Evolutionary conservation across 2,329 filamentous ascomycete genomes (phyloP).

Genomic region (Trichoderma sp.): DNA sequence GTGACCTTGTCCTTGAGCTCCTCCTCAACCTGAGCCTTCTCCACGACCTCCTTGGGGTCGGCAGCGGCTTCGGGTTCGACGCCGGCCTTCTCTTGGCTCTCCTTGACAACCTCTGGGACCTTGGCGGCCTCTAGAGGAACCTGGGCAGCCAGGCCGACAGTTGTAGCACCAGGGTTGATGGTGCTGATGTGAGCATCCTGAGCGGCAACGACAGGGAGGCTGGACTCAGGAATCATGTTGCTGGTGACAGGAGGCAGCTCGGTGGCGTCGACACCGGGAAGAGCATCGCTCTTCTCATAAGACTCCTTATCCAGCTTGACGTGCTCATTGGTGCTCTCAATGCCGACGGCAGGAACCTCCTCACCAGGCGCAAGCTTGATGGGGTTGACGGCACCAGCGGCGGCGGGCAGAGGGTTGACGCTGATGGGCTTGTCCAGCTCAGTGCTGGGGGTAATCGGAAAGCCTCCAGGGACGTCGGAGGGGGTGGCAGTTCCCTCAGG

Average conservation of each 20-base stretch:
- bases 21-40: slow-evolving; percentile 70
- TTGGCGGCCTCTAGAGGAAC: slow-evolving; percentile 64
- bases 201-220: slow-evolving; percentile 63
- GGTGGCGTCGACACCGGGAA: slow-evolving; percentile 49
- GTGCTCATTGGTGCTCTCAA: slow-evolving; percentile 69
- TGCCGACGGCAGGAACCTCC: slow-evolving; percentile 72
- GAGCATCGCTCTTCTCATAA: slow-evolving; percentile 77
- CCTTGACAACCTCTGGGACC: slow-evolving; percentile 57
- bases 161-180: slow-evolving; percentile 61
- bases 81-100: slow-evolving; percentile 69
- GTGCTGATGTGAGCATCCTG: slow-evolving; percentile 53
- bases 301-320: slow-evolving; percentile 80
- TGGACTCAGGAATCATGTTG: slow-evolving; percentile 79
- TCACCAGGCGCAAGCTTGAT: slow-evolving; percentile 78
- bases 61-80: slow-evolving; percentile 68
- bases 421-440: slow-evolving; percentile 56
- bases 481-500: slow-evolving; percentile 34
- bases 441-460: slow-evolving; percentile 67
- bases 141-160: slow-evolving; percentile 66
- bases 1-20: slow-evolving; percentile 70
- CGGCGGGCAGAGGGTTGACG: slow-evolving; percentile 64
- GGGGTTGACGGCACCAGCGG: slow-evolving; percentile 71
- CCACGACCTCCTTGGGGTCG: slow-evolving; percentile 63
- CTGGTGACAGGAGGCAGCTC: slow-evolving; percentile 56
- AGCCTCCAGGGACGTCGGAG: slow-evolving; percentile 47